These are phyloP conservation scores for Neofusicoccum cordaticola DNA, from an alignment of 2,329 filamentous ascomycete species.

Conservation along the genomic window DNA sequence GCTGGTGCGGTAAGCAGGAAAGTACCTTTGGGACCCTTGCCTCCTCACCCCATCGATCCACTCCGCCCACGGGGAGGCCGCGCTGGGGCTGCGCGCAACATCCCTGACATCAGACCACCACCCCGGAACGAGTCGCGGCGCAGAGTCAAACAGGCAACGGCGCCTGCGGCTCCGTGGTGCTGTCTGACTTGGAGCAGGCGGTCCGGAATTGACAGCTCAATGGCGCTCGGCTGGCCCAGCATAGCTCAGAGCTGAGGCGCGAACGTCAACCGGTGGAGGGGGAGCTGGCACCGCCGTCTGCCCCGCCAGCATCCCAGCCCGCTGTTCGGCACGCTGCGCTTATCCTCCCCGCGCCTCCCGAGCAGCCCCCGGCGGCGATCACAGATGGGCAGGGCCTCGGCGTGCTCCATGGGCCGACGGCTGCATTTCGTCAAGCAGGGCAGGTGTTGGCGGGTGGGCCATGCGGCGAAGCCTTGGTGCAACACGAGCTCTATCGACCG, in stretches of 20 bases:
- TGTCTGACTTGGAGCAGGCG: not conserved
- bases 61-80: constrained; percentile 6
- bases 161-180: not conserved
- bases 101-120: constrained; percentile 7
- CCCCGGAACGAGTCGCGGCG: constrained; percentile 1
- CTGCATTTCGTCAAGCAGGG: not conserved
- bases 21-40: not conserved
- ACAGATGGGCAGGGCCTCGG: not conserved
- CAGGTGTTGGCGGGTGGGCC: not conserved
- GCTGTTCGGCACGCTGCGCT: not conserved
- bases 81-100: not conserved
- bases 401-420: not conserved
- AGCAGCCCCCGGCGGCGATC: constrained; percentile 3
- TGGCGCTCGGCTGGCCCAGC: not conserved
- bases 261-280: not conserved
- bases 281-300: not conserved
- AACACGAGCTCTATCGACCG: constrained; percentile 12
- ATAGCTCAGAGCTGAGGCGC: not conserved
- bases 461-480: constrained; percentile 6
- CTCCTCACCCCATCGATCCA: constrained; percentile 7
- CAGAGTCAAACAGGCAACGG: not conserved
- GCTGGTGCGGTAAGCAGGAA: constrained; percentile 1
- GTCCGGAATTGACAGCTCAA: not conserved
- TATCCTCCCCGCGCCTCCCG: not conserved
- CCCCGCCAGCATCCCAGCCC: not conserved